Evolutionary conservation across 2,329 filamentous ascomycete species (phyloP).

Genomic region (Verticillium zaregamsianum): DNA sequence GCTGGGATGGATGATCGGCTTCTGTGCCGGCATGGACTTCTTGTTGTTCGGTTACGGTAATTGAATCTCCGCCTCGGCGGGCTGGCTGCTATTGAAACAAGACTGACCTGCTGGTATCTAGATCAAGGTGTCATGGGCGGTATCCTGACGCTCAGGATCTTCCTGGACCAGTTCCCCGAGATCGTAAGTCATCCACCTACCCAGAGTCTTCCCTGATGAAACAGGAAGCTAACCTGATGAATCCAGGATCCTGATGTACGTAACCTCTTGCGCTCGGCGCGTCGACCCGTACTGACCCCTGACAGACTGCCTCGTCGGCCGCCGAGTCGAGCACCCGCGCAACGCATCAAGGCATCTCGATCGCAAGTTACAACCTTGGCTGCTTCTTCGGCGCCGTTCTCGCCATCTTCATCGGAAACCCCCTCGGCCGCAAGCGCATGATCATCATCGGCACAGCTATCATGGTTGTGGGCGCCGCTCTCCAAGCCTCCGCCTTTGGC

Average conservation of each 20-base stretch:
- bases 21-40: slow-evolving; percentile 71
- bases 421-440: slow-evolving; percentile 37
- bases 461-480: slow-evolving; percentile 39
- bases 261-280: neutral
- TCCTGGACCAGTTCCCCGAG: slow-evolving; percentile 49
- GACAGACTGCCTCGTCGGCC: slow-evolving; percentile 20
- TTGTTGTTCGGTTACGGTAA: slow-evolving; percentile 56
- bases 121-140: slow-evolving; percentile 75
- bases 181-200: slow-evolving; percentile 22
- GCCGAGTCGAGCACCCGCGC: slow-evolving; percentile 37
- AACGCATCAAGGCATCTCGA: slow-evolving; percentile 48
- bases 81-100: neutral
- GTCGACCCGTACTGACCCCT: slow-evolving; percentile 3
- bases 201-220: neutral
- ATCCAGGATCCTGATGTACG: slow-evolving; percentile 1
- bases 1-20: slow-evolving; percentile 65
- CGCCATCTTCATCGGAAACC: slow-evolving; percentile 22
- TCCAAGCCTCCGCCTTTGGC: slow-evolving; percentile 39
- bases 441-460: slow-evolving; percentile 36
- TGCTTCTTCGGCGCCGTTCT: slow-evolving; percentile 49
- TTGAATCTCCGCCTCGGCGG: neutral
- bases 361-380: slow-evolving; percentile 56
- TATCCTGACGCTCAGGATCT: slow-evolving; percentile 64
- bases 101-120: slow-evolving; percentile 31
- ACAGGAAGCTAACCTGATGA: neutral